Base-by-base conservation (phyloP, 2,329 filamentous ascomycete genomes). In the Zalaria obscura region DNA sequence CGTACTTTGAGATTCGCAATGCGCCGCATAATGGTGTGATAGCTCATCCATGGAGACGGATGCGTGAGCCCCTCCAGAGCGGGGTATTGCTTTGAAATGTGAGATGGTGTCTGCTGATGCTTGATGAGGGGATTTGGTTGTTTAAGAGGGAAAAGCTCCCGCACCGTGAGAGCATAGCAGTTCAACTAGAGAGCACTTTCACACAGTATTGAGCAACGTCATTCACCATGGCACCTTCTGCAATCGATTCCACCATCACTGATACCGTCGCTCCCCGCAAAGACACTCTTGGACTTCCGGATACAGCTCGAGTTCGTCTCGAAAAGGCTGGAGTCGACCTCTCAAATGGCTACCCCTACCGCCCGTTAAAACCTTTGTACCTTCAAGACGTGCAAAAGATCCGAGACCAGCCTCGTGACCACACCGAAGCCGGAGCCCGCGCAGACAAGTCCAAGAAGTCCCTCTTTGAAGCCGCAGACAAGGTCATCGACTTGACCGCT, bases 281-380 rank as follows among this genome's bases (percentile, higher is more conserved):
- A 51, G 78, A 83, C 53, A 76, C 62, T 0, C 65, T 86, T 1
- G 68, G 66, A 1, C 63, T 85, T 5, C 81, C 81, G 3, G 66
- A 66, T 6, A 50, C 71, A 1, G 63, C 79, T 1, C 66, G 69
- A 1, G 62, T 68, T 38, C 69, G 80, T 3, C 66, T 85, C 0
- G 72, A 76, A 49, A 83, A 80, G 46, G 78, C 77, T 0, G 79
- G 76, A 1, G 70, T 85, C 40, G 78, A 86, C 53, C 65, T 85
- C 2, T 80, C 76, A 1, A 62, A 74, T 1, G 81, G 80, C 0
- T 85, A 85, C 48, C 81, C 81, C 0, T 83, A 84, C 50, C 73
- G 79, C 0, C 80, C 80, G 1, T 70, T 75, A 0, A 69, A 69
- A 38, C 80, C 81, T 0, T 62, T 84, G 1, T 85, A 77, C 49